A percentile compares a stretch with the other conserved stretches of the same genome.
Evolutionary conservation across 2,329 filamentous ascomycete species (phyloP).

Genomic region (Diaporthe humulicola): DNA sequence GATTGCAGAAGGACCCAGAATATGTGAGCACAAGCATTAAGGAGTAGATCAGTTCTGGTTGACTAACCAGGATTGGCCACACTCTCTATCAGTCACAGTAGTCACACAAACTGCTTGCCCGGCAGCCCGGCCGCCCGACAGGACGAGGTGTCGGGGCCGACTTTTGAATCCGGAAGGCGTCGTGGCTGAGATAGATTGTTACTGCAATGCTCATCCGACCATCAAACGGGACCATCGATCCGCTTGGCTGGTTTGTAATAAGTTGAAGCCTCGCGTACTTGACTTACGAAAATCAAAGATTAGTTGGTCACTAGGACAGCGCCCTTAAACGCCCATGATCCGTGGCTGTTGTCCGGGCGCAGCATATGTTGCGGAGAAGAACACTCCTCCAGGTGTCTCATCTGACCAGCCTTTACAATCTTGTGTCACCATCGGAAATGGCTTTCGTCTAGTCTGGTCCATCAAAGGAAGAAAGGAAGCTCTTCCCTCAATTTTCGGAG

Average conservation of each 20-base stretch:
- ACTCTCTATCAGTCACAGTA: not conserved
- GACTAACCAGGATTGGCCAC: not conserved
- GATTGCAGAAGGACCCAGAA: not conserved
- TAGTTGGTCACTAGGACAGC: not conserved
- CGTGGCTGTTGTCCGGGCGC: conserved; percentile 17
- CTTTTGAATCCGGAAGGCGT: not conserved
- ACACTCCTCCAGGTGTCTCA: not conserved
- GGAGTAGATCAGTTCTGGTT: too few relatives aligned
- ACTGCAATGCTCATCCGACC: not conserved
- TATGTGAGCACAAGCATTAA: not conserved
- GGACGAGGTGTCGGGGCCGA: not conserved
- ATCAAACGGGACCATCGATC: not conserved
- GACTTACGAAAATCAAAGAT: not conserved
- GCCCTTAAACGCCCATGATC: not conserved
- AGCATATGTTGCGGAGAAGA: not conserved
- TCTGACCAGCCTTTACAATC: not conserved
- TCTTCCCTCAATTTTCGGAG: not conserved
- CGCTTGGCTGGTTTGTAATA: not conserved
- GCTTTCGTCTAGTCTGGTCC: not conserved
- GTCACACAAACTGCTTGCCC: not conserved
- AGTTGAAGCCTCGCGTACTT: not conserved
- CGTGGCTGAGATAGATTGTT: conserved; percentile 2
- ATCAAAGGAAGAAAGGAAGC: not conserved
- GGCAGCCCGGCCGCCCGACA: not conserved
- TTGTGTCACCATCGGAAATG: not conserved